Conservation (phyloP, 2,329 filamentous ascomycete genomes). For the Venturia aucupariae region DNA sequence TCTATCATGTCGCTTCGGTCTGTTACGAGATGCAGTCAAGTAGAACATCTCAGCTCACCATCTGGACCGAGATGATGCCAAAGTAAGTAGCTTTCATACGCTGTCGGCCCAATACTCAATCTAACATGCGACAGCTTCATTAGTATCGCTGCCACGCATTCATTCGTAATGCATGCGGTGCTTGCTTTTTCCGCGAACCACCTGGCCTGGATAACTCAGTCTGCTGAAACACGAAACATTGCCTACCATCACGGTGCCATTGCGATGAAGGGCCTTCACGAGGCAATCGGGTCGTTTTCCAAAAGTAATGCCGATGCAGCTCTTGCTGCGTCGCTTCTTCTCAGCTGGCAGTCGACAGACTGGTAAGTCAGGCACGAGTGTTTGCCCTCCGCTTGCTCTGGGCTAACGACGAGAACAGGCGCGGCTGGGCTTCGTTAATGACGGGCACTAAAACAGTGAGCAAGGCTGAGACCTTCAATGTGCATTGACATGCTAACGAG, state of each 20-base stretch:
- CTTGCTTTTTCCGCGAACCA: conserved; percentile 92
- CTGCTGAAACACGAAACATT: conserved; percentile 75
- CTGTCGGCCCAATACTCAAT: conserved; percentile 13
- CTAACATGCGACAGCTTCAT: conserved; percentile 52
- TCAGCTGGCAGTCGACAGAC: conserved; percentile 94
- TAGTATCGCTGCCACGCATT: conserved; percentile 67
- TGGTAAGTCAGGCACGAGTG: conserved; percentile 57
- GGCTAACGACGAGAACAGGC: conserved; percentile 45
- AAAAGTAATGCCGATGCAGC: conserved; percentile 83
- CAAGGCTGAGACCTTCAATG: conserved; percentile 17
- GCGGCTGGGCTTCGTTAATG: conserved; percentile 86
- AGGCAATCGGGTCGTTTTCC: conserved; percentile 77
- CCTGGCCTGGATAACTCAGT: conserved; percentile 80
- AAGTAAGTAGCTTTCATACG: conserved; percentile 53
- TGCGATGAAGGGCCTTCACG: conserved; percentile 78
- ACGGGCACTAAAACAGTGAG: conserved; percentile 81
- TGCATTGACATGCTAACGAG: conserved; percentile 17
- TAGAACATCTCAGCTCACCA: conserved; percentile 72
- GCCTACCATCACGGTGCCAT: conserved; percentile 81
- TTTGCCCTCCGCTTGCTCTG: neutral
- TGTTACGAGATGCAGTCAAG: conserved; percentile 72
- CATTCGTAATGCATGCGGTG: conserved; percentile 89
- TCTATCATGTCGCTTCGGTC: conserved; percentile 82
- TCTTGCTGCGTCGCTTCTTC: conserved; percentile 78
- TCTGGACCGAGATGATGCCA: conserved; percentile 89